A percentile compares a stretch with the other conserved stretches of the same genome.
These are phyloP conservation scores for Rubia tinctorum DNA, from an alignment of 305 asterid genomes.

Conservation along the genomic window DNA sequence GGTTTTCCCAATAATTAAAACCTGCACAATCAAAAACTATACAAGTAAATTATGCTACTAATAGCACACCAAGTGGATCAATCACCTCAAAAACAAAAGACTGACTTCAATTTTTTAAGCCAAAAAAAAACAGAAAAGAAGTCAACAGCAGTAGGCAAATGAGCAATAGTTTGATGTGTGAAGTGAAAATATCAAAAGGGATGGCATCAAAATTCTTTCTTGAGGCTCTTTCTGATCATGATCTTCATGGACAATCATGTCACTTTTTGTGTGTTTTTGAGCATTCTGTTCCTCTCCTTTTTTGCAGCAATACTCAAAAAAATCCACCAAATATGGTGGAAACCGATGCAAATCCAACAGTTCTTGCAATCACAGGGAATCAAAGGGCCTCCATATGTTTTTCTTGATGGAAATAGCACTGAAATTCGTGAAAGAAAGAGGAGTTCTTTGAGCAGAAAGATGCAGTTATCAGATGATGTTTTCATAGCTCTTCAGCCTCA, in stretches of 20 bases:
- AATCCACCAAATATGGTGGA: constrained; percentile 35
- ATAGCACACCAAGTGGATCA: neutral
- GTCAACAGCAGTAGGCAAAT: neutral
- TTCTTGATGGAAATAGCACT: constrained; percentile 46
- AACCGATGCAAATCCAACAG: constrained; percentile 36
- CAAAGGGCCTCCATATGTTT: constrained; percentile 45
- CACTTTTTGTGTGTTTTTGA: neutral
- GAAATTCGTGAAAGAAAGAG: constrained; percentile 32
- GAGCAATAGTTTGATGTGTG: neutral
- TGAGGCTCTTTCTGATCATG: neutral
- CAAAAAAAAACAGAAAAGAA: neutral
- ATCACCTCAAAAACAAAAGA: neutral
- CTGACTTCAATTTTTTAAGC: neutral
- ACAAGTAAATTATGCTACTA: neutral
- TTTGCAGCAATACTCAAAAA: neutral
- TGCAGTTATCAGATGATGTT: constrained; percentile 41
- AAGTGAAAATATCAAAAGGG: constrained; percentile 1
- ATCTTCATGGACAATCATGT: neutral
- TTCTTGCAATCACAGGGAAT: constrained; percentile 49
- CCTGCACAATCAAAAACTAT: neutral
- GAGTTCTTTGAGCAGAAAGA: constrained; percentile 22
- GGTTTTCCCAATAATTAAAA: neutral
- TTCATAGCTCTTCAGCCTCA: constrained; percentile 46
- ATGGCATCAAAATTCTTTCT: neutral
- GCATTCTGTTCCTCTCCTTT: neutral